Conservation (phyloP, 768 basidiomycete genomes). For the Obba rivulosa region DNA sequence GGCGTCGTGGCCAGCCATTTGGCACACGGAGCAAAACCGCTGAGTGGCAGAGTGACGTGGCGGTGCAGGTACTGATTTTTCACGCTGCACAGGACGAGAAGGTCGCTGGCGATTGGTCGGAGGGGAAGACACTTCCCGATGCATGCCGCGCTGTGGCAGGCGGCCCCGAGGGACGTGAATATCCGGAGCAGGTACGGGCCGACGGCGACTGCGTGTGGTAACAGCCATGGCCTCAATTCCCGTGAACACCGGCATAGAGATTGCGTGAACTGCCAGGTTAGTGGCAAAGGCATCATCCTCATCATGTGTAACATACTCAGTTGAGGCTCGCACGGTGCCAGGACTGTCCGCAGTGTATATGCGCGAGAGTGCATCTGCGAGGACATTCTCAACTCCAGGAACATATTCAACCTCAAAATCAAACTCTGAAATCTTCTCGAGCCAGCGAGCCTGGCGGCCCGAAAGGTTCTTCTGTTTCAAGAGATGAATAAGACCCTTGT, state of each 20-base stretch:
- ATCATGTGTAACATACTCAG: slow-evolving; percentile 15
- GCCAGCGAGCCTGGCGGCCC: slow-evolving; percentile 22
- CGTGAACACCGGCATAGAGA: slow-evolving; percentile 11
- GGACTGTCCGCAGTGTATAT: slow-evolving; percentile 17
- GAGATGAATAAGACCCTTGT: slow-evolving; percentile 19
- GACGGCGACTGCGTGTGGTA: background rate
- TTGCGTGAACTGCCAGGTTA: background rate
- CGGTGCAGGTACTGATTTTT: too few relatives aligned
- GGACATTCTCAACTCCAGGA: slow-evolving; percentile 21
- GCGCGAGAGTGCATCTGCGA: slow-evolving; percentile 22
- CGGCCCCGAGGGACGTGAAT: too few relatives aligned
- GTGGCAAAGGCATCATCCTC: slow-evolving; percentile 5
- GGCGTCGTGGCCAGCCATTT: too few relatives aligned
- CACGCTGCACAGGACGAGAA: too few relatives aligned
- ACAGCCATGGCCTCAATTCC: slow-evolving; percentile 7
- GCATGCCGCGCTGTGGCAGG: too few relatives aligned
- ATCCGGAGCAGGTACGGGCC: too few relatives aligned
- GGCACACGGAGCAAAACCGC: too few relatives aligned
- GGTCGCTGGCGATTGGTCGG: too few relatives aligned
- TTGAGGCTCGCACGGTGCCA: slow-evolving; percentile 16
- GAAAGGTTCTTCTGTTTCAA: slow-evolving; percentile 21
- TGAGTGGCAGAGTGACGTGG: too few relatives aligned
- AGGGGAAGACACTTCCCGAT: too few relatives aligned
- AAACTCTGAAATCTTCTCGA: slow-evolving; percentile 23
- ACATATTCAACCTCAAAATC: slow-evolving; percentile 26